Evolutionary conservation across 352 stramenopile species (phyloP).

Genomic region (Globisporangium iwayamae): DNA sequence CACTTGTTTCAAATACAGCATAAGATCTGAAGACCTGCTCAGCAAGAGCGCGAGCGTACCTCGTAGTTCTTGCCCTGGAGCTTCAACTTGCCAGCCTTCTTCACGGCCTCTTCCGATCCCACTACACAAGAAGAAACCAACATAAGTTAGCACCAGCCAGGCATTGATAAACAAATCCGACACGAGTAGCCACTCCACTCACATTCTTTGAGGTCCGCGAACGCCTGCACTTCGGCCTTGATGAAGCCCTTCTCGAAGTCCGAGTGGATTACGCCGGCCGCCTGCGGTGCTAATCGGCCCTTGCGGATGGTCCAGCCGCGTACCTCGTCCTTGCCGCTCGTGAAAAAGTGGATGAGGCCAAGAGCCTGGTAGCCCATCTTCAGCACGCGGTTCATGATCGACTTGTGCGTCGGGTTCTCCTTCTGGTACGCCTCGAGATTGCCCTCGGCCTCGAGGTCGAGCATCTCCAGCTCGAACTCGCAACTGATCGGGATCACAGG

Average conservation of each 20-base stretch:
- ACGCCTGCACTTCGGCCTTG: constrained; percentile 88
- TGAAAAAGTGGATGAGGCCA: constrained; percentile 99
- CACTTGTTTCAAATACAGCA: constrained; percentile 1
- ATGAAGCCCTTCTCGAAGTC: constrained; percentile 99
- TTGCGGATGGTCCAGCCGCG: constrained; percentile 99
- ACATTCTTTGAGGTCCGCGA: constrained; percentile 88
- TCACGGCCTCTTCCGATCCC: constrained; percentile 82
- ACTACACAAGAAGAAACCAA: constrained; percentile 31
- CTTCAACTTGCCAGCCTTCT: constrained; percentile 88
- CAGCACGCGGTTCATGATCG: constrained; percentile 96
- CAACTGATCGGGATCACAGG: constrained; percentile 97
- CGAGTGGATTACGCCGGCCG: constrained; percentile 98
- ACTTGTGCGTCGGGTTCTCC: constrained; percentile 86
- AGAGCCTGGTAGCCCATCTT: constrained; percentile 97
- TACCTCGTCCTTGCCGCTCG: constrained; percentile 97
- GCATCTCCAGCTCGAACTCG: constrained; percentile 97
- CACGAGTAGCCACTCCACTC: constrained; percentile 24
- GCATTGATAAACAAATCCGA: too few relatives aligned
- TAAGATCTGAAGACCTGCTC: too few relatives aligned
- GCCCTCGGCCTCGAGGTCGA: constrained; percentile 67
- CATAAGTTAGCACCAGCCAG: too few relatives aligned
- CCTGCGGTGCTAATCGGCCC: constrained; percentile 94
- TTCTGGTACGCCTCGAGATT: constrained; percentile 69
- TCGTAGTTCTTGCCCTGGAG: constrained; percentile 91
- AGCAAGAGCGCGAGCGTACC: constrained; percentile 17